Conservation (phyloP, 345 rosid species). For the Murraya koenigii region DNA sequence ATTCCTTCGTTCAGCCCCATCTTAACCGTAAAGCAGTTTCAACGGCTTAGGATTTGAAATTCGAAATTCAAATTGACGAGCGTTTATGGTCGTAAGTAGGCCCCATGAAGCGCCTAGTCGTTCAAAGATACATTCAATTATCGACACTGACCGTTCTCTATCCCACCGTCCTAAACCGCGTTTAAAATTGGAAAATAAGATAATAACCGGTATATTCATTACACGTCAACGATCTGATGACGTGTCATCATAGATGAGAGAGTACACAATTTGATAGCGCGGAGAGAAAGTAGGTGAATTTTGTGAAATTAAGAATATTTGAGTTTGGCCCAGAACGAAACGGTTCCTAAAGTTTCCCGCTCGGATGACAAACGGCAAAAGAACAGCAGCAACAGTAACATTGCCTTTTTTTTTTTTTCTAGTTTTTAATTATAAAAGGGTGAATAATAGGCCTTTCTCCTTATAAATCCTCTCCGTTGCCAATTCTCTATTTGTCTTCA, state of each 20-base stretch:
- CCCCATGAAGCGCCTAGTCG: neutral
- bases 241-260: neutral
- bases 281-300: neutral
- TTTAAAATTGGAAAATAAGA: neutral
- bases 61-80: slow-evolving; percentile 12
- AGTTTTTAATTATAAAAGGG: neutral
- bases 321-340: neutral
- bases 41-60: slow-evolving; percentile 16
- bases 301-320: neutral
- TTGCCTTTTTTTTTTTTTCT: no score
- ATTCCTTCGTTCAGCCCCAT: neutral
- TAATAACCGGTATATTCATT: neutral
- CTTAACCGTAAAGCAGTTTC: slow-evolving; percentile 15
- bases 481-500: neutral
- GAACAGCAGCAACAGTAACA: neutral
- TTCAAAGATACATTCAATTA: slow-evolving; percentile 3
- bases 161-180: neutral
- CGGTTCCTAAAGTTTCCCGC: slow-evolving; percentile 30
- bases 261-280: neutral
- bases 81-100: neutral
- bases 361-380: neutral
- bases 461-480: slow-evolving; percentile 4
- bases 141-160: neutral
- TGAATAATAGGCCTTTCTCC: neutral
- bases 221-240: slow-evolving; percentile 1